These are phyloP conservation scores for Gnaphalium uliginosum DNA, from an alignment of 129 eudicot species.

Conservation along the genomic window DNA sequence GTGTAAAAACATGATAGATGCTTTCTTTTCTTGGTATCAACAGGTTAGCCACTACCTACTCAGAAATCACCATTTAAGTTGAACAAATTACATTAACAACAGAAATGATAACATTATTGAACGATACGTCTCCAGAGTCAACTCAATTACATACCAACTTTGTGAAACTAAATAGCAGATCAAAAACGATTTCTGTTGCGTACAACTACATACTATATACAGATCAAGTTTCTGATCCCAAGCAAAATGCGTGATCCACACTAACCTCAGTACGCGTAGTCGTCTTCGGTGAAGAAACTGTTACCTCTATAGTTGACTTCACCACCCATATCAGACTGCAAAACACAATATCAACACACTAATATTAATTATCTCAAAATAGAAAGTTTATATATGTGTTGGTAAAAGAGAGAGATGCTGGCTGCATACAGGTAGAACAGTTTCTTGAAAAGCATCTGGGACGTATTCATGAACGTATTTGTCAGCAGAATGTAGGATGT, in stretches of 20 bases:
- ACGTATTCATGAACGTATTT: constrained; percentile 65
- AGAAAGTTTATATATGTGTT: background rate
- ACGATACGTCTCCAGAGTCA: background rate
- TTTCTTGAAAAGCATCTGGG: constrained; percentile 59
- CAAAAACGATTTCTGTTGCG: background rate
- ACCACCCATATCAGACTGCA: constrained; percentile 37
- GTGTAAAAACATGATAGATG: too few species aligned
- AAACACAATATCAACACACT: background rate
- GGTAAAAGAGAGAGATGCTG: background rate
- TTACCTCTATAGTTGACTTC: constrained; percentile 35
- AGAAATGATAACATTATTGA: background rate
- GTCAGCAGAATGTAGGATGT: constrained; percentile 66
- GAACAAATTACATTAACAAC: background rate
- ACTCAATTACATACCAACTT: constrained; percentile 1
- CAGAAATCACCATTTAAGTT: background rate
- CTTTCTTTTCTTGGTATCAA: too few species aligned
- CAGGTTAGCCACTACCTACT: background rate
- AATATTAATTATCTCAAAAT: background rate
- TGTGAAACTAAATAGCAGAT: background rate
- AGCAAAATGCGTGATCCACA: background rate
- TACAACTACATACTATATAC: background rate
- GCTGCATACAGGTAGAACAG: constrained; percentile 56
- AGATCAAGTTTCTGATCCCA: background rate
- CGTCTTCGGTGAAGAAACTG: constrained; percentile 46
- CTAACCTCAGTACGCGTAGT: constrained; percentile 49